Evolutionary conservation across 176 grass and related monocot species (phyloP).

Genomic region (Aechmea fasciata): DNA sequence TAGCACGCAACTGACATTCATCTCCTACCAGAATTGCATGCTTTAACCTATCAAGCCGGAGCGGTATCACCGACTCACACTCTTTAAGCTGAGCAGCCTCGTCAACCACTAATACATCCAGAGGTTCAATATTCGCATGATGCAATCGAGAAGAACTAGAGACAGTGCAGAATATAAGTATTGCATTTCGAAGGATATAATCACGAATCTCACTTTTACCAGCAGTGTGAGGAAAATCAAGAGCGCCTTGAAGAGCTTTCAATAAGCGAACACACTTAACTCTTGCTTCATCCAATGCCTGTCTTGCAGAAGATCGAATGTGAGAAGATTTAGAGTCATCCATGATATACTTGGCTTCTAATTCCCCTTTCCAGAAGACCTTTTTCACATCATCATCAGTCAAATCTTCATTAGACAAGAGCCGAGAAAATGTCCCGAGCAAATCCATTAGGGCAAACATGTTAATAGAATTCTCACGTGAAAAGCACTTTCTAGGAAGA

Average conservation of each 20-base stretch:
- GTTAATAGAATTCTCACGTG: conserved; percentile 16
- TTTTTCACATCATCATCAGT: conserved; percentile 34
- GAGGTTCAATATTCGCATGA: conserved; percentile 26
- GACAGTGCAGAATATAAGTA: conserved; percentile 61
- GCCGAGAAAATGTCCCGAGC: conserved; percentile 19
- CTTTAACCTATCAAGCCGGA: conserved; percentile 43
- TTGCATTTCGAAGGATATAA: conserved; percentile 56
- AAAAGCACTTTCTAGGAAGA: conserved; percentile 34
- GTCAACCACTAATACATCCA: conserved; percentile 68
- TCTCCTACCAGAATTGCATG: conserved; percentile 73
- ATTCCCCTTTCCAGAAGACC: conserved; percentile 10
- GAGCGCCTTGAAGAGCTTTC: conserved; percentile 20
- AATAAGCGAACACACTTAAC: conserved; percentile 34
- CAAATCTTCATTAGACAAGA: conserved; percentile 28
- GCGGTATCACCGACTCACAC: conserved; percentile 63
- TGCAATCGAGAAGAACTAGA: conserved; percentile 65
- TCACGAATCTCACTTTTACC: conserved; percentile 30
- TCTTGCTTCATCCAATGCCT: conserved; percentile 30
- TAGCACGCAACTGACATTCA: conserved; percentile 56
- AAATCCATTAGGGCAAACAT: conserved; percentile 28
- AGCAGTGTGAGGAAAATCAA: conserved; percentile 23
- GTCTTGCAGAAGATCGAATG: conserved; percentile 7
- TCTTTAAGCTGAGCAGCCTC: conserved; percentile 74
- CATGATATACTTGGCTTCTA: background rate
- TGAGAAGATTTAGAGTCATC: conserved; percentile 1